Conservation (phyloP, 352 stramenopile species). For the Phytopythium boreale region DNA sequence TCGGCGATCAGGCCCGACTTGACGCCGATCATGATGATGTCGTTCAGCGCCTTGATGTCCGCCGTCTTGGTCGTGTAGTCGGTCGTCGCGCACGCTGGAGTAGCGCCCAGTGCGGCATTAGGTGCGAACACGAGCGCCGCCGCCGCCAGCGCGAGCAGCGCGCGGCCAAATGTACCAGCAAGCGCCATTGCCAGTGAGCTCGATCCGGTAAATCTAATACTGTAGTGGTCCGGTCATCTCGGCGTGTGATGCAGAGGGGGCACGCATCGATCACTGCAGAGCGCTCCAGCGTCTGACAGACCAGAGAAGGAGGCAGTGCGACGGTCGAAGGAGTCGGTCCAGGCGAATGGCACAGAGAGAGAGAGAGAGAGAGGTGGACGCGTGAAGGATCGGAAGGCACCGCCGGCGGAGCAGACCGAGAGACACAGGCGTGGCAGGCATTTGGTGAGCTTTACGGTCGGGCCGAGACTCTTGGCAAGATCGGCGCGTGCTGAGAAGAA, state of each 20-base stretch:
- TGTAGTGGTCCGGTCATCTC: not conserved
- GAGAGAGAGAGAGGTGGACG: slow-evolving; percentile 1
- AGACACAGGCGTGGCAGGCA: not conserved
- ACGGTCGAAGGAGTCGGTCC: not conserved
- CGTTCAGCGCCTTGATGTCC: slow-evolving; percentile 50
- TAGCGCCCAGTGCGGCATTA: slow-evolving; percentile 14
- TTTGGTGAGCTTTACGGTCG: not conserved
- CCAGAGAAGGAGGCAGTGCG: not conserved
- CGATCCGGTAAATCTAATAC: not conserved
- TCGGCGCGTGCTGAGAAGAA: not conserved
- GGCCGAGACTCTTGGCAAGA: too few relatives aligned
- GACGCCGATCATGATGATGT: slow-evolving; percentile 32
- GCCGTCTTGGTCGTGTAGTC: slow-evolving; percentile 40
- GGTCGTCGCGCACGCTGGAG: slow-evolving; percentile 31
- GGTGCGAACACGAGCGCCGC: slow-evolving; percentile 11
- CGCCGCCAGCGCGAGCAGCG: slow-evolving; percentile 6
- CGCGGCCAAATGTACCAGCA: not conserved
- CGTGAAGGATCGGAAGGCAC: not conserved
- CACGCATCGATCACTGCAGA: too few relatives aligned
- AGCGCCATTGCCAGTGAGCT: not conserved
- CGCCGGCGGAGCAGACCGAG: not conserved
- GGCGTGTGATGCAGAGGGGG: not conserved
- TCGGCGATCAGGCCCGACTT: slow-evolving; percentile 14
- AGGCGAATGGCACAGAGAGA: not conserved
- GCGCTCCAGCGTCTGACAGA: not conserved